Evolutionary conservation across 192 early-diverging fungal genomes (phyloP), one percentile per base, ranked within the genome.

Genomic region (Bifiguratus adelaidae): DNA sequence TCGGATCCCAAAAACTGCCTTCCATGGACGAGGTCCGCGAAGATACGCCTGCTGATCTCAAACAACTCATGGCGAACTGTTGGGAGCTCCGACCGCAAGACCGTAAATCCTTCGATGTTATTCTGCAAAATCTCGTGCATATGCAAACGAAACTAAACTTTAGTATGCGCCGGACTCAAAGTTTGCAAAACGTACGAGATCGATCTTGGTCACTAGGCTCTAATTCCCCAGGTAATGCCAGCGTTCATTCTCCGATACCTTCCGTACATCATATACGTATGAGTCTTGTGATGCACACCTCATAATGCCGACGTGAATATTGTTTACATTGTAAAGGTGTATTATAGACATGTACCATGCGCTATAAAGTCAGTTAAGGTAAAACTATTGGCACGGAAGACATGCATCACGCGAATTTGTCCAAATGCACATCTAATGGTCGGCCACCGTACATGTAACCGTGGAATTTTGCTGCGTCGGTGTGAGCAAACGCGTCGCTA

Each of bases 371-470:
- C n/a, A n/a, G n/a, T n/a, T n/a, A n/a, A n/a, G n/a, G n/a, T n/a
- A n/a, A n/a, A n/a, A n/a, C n/a, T n/a, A n/a, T n/a, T n/a, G n/a
- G n/a, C n/a, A n/a, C n/a, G n/a, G n/a, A n/a, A n/a, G n/a, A n/a
- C n/a, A n/a, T n/a, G n/a, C n/a, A n/a, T n/a, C n/a, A n/a, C 7
- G 37, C 37, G 22, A 20, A 40, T 11, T 41, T 47, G 40, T 68
- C 70, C 12, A 69, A 32, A 16, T 54, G 45, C 12, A 73, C 64
- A 29, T 73, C 70, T n/a, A 73, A 49, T 26, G 44, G n/a, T 12
- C 70, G 53, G 7, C 66, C 66, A 16, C 70, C 70, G 47, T 69
- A 73, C n/a, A 65, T 44, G 30, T 68, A 73, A 13, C 66, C 66
- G 34, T 68, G 47, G 45, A 73, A 73, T 48, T 68, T 65, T 23